A percentile compares a stretch with the other conserved stretches of the same genome.
Conservation (phyloP, 1,284 basidiomycete species). For the Mycosarcoma mackinlayi region DNA sequence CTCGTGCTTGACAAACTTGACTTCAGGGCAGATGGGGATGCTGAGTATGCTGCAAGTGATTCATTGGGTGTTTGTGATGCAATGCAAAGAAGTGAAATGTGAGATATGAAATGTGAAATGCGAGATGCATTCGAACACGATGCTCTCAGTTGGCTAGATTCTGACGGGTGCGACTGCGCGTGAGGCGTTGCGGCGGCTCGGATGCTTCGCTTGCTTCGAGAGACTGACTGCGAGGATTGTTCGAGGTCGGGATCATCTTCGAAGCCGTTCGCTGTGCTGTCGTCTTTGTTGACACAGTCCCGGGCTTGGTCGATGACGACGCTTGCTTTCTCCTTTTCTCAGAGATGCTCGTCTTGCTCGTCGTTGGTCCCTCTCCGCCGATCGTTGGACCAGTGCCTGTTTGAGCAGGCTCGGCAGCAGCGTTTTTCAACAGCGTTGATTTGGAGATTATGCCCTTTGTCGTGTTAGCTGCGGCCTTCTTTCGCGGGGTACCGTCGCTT, state of each 20-base stretch:
- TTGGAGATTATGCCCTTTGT: not conserved
- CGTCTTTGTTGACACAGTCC: not conserved
- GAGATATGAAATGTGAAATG: not conserved
- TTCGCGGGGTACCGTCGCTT: not conserved
- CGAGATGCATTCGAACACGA: not conserved
- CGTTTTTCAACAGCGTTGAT: too few relatives aligned
- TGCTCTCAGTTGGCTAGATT: slow-evolving; percentile 21
- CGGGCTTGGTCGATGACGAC: not conserved
- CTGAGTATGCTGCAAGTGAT: not conserved
- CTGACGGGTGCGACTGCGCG: slow-evolving; percentile 39
- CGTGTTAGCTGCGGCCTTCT: slow-evolving; percentile 7
- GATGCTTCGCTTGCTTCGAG: slow-evolving; percentile 8
- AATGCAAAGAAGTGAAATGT: not conserved
- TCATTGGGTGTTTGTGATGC: not conserved
- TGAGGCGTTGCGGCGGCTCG: slow-evolving; percentile 27
- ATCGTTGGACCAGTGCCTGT: not conserved
- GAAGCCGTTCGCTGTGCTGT: slow-evolving; percentile 4
- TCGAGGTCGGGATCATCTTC: slow-evolving; percentile 9
- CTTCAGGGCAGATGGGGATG: too few relatives aligned
- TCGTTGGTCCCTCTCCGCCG: not conserved
- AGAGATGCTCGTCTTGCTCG: slow-evolving; percentile 4
- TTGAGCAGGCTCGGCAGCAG: not conserved
- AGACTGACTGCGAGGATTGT: slow-evolving; percentile 12
- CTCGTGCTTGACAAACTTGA: too few relatives aligned
- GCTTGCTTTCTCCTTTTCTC: slow-evolving; percentile 5